Conservation (phyloP, 768 basidiomycete species). For the Sporobolomyces phaffii region DNA sequence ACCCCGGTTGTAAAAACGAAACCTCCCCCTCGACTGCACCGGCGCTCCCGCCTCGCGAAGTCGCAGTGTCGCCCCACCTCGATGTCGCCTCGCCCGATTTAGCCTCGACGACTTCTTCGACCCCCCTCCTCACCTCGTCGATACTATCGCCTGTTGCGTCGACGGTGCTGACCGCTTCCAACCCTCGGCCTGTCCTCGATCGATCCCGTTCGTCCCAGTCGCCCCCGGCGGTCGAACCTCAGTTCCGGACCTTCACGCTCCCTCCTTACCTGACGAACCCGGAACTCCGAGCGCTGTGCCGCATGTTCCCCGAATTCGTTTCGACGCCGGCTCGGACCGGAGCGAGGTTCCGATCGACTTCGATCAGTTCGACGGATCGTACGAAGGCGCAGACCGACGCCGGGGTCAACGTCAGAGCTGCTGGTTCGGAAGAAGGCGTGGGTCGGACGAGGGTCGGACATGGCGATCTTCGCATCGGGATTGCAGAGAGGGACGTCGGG, state of each 20-base stretch:
- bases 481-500: background rate
- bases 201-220: background rate
- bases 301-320: constrained; percentile 35
- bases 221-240: background rate
- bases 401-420: constrained; percentile 3
- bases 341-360: background rate
- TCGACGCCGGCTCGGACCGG: background rate
- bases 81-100: background rate
- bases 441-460: constrained; percentile 18
- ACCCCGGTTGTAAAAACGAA: background rate
- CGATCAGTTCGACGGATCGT: background rate
- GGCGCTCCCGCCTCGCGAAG: background rate
- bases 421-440: background rate
- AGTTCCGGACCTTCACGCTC: constrained; percentile 33
- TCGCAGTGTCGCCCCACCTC: background rate
- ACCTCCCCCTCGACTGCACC: background rate
- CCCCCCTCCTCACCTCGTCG: background rate
- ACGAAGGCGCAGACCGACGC: background rate
- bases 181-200: too few species aligned
- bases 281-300: constrained; percentile 24
- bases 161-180: too few species aligned
- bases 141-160: too few species aligned
- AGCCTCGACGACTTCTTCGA: background rate
- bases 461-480: constrained; percentile 19
- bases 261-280: constrained; percentile 36